Evolutionary conservation across 257 asterid species (phyloP).

Genomic region (Solanum appendiculatum): DNA sequence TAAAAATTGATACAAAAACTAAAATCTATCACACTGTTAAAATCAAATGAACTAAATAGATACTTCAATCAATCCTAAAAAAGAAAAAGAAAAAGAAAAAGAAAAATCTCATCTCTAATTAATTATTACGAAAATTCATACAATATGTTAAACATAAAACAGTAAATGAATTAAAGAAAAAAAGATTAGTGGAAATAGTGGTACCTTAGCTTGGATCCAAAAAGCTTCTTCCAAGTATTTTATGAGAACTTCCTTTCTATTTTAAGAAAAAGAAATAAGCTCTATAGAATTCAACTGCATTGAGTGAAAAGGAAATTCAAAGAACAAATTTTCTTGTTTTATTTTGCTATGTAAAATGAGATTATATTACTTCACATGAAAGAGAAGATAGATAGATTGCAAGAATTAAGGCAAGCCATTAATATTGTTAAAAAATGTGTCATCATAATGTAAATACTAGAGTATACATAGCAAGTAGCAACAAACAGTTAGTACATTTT

Average conservation of each 20-base stretch:
- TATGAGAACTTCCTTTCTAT: background rate
- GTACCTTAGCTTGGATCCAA: background rate
- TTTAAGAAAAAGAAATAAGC: background rate
- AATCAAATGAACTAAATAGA: background rate
- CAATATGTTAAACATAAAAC: background rate
- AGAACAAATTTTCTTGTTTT: background rate
- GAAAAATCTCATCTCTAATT: background rate
- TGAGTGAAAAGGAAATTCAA: background rate
- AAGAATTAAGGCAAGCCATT: background rate
- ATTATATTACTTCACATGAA: background rate
- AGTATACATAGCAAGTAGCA: background rate
- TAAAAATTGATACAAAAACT: too few relatives aligned
- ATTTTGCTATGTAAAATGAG: background rate
- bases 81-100: too few relatives aligned
- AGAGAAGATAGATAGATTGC: background rate
- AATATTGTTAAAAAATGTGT: background rate
- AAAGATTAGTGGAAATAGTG: background rate
- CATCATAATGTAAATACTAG: background rate
- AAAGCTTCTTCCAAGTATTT: background rate
- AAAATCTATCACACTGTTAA: background rate
- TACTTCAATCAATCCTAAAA: background rate
- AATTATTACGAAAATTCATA: background rate
- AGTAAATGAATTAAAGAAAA: background rate
- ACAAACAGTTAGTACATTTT: background rate
- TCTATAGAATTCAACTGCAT: too few relatives aligned